Evolutionary conservation across 805 yeast genomes (phyloP), one percentile per base, ranked within the genome.

Genomic region (Saccharomycopsis schoenii): DNA sequence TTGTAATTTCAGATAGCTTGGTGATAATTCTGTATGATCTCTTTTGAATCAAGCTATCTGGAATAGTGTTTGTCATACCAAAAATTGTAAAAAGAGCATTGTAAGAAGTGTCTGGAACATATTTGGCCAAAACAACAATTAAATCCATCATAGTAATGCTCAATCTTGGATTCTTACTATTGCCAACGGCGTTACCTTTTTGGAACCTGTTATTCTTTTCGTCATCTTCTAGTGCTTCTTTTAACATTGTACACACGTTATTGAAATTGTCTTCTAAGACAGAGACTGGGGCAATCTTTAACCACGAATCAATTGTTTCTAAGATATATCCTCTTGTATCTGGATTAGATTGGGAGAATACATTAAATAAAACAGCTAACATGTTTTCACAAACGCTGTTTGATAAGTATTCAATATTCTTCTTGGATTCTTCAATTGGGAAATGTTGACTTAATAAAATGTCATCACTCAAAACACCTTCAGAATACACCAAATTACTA

Each of bases 121-220:
- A 89, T 67, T 88, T 88, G 34, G 93, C 82, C 89, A 96, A 87
- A 36, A 88, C 83, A 57, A 91, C 96, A 59, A 91, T 80, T 61
- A 94, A 78, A 71, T 94, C 99, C 86, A 93, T 81, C 89, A 96
- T 85, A 17, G 97, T 90, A 50, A 88, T 83, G 65, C 90, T 82
- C 65, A 85, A 74, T 58, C 82, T 79, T 25, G 86, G 82, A 19
- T 76, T 70, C 11, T 70, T 73, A 34, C 59, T 63, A 66, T 71
- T 66, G 11, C 64, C 68, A 12, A 68, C 65, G 24, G 73, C 72
- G 15, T 68, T 73, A 43, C 68, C 72, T 36, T 67, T 71, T 63
- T 72, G 62, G 55, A 71, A 68, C 17, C 68, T 65, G 41, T 73
- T 69, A 40, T 70, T 70, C 21, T 70, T 67, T 15, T 67, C 67